phyloP scores from a whole-genome alignment of 202 grass and related monocot genomes.

The Setaria viridis region DNA sequence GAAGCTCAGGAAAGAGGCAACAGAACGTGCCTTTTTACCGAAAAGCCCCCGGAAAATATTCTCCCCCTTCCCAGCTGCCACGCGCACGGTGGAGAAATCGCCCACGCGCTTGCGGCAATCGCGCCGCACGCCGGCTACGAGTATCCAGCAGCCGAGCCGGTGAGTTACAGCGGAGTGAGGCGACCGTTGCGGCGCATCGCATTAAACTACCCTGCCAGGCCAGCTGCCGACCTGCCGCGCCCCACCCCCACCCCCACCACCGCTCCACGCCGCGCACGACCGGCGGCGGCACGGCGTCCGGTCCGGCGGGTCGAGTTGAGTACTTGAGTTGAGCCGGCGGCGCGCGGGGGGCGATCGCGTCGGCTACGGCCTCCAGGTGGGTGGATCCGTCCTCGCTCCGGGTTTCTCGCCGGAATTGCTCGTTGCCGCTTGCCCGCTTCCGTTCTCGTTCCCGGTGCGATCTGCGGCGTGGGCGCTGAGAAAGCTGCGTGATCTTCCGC shows the following conservation, averaged over 20 bases:
- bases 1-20: neutral
- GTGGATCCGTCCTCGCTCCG: conserved; percentile 12
- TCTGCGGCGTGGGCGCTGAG: neutral
- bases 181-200: conserved; percentile 51
- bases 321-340: neutral
- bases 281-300: neutral
- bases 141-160: conserved; percentile 31
- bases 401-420: neutral
- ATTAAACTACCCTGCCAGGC: conserved; percentile 1
- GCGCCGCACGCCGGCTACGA: conserved; percentile 35
- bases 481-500: conserved; percentile 14
- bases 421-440: neutral
- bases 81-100: neutral
- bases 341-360: neutral
- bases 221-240: neutral
- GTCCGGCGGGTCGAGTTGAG: neutral
- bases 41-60: conserved; percentile 34
- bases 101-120: conserved; percentile 10
- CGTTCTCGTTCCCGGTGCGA: conserved; percentile 1
- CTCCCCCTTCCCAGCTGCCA: neutral
- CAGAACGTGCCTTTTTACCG: neutral
- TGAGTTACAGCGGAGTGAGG: conserved; percentile 41
- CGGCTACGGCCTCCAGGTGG: conserved; percentile 23
- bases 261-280: neutral
- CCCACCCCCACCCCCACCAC: neutral